phyloP scores from a whole-genome alignment of 495 filamentous ascomycete species.

The Articulospora tetracladia region DNA sequence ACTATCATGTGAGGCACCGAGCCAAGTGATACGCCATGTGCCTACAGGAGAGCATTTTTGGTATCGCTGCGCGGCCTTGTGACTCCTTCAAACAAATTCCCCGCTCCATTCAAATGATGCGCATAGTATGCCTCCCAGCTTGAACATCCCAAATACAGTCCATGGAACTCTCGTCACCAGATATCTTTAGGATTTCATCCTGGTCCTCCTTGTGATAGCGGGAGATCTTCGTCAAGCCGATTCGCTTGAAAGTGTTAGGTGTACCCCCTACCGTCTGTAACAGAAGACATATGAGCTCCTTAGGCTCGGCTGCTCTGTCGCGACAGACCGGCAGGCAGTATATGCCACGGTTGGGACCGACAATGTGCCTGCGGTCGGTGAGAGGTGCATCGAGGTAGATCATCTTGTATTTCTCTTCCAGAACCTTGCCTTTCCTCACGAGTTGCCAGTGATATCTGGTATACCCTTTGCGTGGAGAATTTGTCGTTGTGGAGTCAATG shows the following conservation, averaged over 20 bases:
- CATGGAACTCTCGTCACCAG: not conserved
- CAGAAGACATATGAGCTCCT: slow-evolving; percentile 2
- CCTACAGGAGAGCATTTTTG: too few species aligned
- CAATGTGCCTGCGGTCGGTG: not conserved
- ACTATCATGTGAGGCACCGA: too few species aligned
- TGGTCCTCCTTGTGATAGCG: not conserved
- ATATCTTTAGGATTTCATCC: not conserved
- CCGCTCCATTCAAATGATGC: slow-evolving; percentile 1
- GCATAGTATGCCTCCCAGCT: not conserved
- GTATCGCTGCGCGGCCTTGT: too few species aligned
- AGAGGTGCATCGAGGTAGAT: slow-evolving; percentile 2
- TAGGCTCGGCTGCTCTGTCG: not conserved
- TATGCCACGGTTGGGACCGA: slow-evolving; percentile 1
- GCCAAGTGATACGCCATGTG: too few species aligned
- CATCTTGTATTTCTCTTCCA: not conserved
- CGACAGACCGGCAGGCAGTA: slow-evolving; percentile 2
- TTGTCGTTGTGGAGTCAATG: not conserved
- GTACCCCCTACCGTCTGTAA: slow-evolving; percentile 1
- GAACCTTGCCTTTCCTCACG: not conserved
- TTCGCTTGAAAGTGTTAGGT: slow-evolving; percentile 3
- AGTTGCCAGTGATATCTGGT: slow-evolving; percentile 8
- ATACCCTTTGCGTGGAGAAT: slow-evolving; percentile 2
- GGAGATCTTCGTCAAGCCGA: slow-evolving; percentile 1
- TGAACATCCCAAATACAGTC: slow-evolving; percentile 3
- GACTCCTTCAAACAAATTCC: too few species aligned